Conservation (phyloP, 2,329 filamentous ascomycete genomes). For the Mycosphaerelloides madeirae region DNA sequence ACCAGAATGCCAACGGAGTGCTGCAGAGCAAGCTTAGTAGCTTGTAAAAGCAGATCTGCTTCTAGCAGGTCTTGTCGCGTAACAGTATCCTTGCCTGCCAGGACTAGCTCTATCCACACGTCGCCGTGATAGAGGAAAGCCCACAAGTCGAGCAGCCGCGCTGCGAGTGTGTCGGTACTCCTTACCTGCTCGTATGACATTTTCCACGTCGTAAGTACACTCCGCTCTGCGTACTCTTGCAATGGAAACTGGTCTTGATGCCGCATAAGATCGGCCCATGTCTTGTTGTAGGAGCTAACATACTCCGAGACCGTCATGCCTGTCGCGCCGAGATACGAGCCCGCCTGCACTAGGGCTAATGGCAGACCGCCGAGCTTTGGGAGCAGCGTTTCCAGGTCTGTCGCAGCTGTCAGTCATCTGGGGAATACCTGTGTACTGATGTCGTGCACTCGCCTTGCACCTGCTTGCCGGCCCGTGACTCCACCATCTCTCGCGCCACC, state of each 20-base stretch:
- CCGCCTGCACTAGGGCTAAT: constrained; percentile 10
- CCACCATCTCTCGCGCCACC: constrained; percentile 27
- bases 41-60: not conserved
- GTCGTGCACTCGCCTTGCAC: not conserved
- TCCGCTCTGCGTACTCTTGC: constrained; percentile 5
- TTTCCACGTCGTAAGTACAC: constrained; percentile 28
- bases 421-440: too few species aligned
- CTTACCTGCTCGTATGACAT: constrained; percentile 29
- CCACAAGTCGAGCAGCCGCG: constrained; percentile 18
- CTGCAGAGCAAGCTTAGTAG: not conserved
- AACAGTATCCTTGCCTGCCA: not conserved
- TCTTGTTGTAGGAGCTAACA: constrained; percentile 5
- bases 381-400: not conserved
- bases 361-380: constrained; percentile 7
- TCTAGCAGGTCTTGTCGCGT: not conserved
- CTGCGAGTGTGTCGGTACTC: constrained; percentile 18
- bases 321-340: constrained; percentile 4
- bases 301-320: constrained; percentile 7
- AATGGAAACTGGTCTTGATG: constrained; percentile 2
- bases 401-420: too few species aligned
- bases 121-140: constrained; percentile 1
- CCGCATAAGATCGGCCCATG: constrained; percentile 5
- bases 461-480: constrained; percentile 19
- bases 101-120: not conserved
- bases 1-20: not conserved